Base-by-base conservation (phyloP, 2,329 filamentous ascomycete genomes). In the Aspergillus ruber region DNA sequence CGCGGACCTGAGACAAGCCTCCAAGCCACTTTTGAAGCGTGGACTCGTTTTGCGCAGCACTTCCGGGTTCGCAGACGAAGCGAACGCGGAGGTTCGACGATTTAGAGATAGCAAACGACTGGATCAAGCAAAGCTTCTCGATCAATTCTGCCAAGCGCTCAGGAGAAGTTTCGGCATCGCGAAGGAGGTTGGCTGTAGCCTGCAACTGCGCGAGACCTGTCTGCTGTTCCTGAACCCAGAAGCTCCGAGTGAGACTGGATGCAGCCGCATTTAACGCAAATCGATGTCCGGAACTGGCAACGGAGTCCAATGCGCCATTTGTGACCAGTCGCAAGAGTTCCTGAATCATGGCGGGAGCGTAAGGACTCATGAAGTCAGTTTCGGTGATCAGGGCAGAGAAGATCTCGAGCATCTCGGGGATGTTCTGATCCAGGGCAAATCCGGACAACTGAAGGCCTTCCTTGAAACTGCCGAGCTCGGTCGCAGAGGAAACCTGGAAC, bases 171-270 rank as follows among this genome's bases (percentile, higher is more conserved):
- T 88, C 81, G 25, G 83, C 84, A 13, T 90, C 89, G 10, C 65
- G 67, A n/a, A 74, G 60, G 29, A 98, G 77, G 17, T 82, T 81
- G 0, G 88, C 87, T 27, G 89, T 85, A 32, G 94, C 78, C 68
- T 93, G 87, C 44, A 97, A 82, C 65, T 98, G 93, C 0, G 88
- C 85, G 46, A 98, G 74, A n/a, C 93, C 93, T 44, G 82, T 81
- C n/a, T 90, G 85, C 68, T 95, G 88, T 71, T 97, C 90, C 53
- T 81, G 81, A 36, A 90, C 71, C 66, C 82, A 84, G 2, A 85
- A 85, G 50, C 83, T 80, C 13, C 80, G 78, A 1, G 86, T 88
- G 39, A 97, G 74, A 2, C 84, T 83, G 21, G 91, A 84, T 62
- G 94, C 86, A 0, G 93, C 89, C 59, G 86, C 89, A 42, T 85